These are phyloP conservation scores for Lecanoromycetidae sp. DNA, from an alignment of 2,329 filamentous ascomycete species.

Conservation along the genomic window DNA sequence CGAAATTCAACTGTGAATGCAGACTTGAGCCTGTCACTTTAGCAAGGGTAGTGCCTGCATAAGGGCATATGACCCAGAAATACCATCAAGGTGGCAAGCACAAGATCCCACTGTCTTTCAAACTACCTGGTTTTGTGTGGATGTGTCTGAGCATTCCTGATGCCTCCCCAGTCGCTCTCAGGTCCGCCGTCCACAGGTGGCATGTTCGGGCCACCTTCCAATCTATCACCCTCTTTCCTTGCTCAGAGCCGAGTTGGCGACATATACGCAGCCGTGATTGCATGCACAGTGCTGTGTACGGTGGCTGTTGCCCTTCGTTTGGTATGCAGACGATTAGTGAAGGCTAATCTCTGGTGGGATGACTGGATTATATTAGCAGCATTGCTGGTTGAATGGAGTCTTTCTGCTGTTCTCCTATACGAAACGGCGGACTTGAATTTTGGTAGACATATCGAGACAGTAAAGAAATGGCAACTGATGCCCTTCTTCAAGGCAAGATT, in stretches of 20 bases:
- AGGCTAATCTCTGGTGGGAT: slow-evolving; percentile 7
- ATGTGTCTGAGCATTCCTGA: too few species aligned
- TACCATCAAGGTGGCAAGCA: too few species aligned
- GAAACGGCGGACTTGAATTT: background rate
- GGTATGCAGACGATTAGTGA: background rate
- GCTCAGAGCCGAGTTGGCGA: background rate
- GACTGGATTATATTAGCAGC: slow-evolving; percentile 8
- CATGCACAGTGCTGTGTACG: background rate
- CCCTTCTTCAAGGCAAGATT: background rate
- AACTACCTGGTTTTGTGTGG: too few species aligned
- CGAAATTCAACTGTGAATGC: too few species aligned
- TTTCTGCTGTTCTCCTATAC: slow-evolving; percentile 2
- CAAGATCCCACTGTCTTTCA: too few species aligned
- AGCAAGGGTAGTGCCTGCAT: too few species aligned
- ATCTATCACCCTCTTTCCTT: slow-evolving; percentile 1
- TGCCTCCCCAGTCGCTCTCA: background rate
- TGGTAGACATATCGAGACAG: background rate
- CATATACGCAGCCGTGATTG: background rate
- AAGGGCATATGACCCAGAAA: too few species aligned
- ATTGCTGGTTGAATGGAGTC: slow-evolving; percentile 2
- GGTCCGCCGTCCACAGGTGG: background rate
- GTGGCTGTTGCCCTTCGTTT: slow-evolving; percentile 1
- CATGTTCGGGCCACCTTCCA: too few species aligned
- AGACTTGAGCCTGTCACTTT: too few species aligned
- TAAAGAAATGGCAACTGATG: background rate